These are phyloP conservation scores for Colletotrichum siamense DNA, from an alignment of 2,329 filamentous ascomycete species.

Conservation along the genomic window DNA sequence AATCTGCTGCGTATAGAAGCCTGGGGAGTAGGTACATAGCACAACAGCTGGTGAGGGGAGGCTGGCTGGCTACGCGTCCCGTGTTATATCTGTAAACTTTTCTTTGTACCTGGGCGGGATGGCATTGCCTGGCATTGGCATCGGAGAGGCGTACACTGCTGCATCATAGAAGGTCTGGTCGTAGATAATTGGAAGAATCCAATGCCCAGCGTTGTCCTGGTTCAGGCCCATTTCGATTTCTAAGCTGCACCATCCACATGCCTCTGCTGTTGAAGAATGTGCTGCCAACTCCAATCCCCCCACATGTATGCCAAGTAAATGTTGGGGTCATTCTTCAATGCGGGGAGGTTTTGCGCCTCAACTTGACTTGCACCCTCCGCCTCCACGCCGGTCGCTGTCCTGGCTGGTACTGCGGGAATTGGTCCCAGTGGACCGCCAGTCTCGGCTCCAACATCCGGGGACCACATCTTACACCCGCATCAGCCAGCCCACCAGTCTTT, in stretches of 20 bases:
- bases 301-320: neutral
- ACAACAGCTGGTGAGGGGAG: neutral
- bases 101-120: neutral
- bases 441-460: conserved; percentile 4
- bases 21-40: neutral
- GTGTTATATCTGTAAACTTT: neutral
- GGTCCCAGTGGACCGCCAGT: neutral
- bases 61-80: neutral
- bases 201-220: neutral
- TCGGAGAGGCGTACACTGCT: neutral
- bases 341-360: neutral
- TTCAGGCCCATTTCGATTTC: neutral
- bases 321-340: neutral
- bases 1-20: conserved; percentile 27
- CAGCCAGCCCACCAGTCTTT: neutral
- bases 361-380: neutral
- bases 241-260: neutral
- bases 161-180: neutral
- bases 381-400: too few relatives aligned
- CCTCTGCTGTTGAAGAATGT: neutral
- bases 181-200: neutral
- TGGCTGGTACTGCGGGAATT: neutral
- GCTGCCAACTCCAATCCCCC: neutral
- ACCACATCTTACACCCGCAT: neutral
- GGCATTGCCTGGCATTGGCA: conserved; percentile 10